These are phyloP conservation scores for Bryum argenteum DNA, from an alignment of 225 moss, liverwort and hornwort species.

Conservation along the genomic window DNA sequence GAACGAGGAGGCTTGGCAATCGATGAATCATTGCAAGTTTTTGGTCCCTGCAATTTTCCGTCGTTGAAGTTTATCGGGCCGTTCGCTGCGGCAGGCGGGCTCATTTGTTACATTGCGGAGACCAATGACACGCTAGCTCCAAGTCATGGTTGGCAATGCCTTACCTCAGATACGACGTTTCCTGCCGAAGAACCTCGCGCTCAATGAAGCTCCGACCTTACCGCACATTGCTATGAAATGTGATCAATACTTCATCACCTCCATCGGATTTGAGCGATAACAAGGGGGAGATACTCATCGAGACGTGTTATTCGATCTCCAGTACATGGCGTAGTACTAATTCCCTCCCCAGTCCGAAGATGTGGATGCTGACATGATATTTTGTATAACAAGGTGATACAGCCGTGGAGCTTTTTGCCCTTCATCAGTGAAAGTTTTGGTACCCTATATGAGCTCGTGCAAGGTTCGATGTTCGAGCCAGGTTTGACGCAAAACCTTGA, in stretches of 20 bases:
- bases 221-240: constrained; percentile 32
- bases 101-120: constrained; percentile 44
- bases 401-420: constrained; percentile 46
- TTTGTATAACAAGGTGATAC: constrained; percentile 29
- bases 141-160: constrained; percentile 53
- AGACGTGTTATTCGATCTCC: no score
- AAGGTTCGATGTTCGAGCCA: no score
- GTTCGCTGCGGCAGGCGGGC: constrained; percentile 45
- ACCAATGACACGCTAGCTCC: constrained; percentile 10
- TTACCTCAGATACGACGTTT: constrained; percentile 37
- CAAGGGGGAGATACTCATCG: constrained; percentile 12
- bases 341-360: constrained; percentile 55
- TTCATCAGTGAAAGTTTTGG: constrained; percentile 28
- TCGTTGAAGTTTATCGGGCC: constrained; percentile 50
- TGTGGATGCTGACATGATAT: constrained; percentile 32
- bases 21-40: no score
- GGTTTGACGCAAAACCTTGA: constrained; percentile 45
- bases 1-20: no score
- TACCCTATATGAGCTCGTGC: no score
- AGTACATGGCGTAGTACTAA: no score
- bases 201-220: constrained; percentile 35
- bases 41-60: constrained; percentile 30
- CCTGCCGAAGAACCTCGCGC: constrained; percentile 33
- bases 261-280: constrained; percentile 23
- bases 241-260: constrained; percentile 32